These are phyloP conservation scores for Erodium trifolium DNA, from an alignment of 441 rosid genomes.

Conservation along the genomic window DNA sequence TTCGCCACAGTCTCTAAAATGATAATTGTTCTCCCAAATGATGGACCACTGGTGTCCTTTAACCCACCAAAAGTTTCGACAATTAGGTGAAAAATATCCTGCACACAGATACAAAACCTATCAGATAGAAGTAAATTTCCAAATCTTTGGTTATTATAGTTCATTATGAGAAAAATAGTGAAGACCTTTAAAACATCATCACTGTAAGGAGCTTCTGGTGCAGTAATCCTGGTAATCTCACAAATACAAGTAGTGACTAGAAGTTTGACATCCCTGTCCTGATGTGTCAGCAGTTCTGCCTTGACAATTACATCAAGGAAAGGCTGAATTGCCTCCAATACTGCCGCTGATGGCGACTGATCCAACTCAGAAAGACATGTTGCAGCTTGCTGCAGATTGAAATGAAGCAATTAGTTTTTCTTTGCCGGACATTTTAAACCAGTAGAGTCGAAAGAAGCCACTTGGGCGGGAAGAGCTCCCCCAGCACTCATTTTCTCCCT, in stretches of 20 bases:
- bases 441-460: too few relatives aligned
- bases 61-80: slow-evolving; percentile 62
- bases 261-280: slow-evolving; percentile 92
- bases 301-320: slow-evolving; percentile 72
- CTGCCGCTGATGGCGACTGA: slow-evolving; percentile 67
- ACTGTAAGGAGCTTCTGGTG: slow-evolving; percentile 94
- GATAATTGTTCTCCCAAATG: slow-evolving; percentile 63
- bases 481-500: too few relatives aligned
- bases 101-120: slow-evolving; percentile 18
- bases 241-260: slow-evolving; percentile 93
- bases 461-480: too few relatives aligned
- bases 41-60: slow-evolving; percentile 55
- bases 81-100: slow-evolving; percentile 65
- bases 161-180: background rate
- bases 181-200: slow-evolving; percentile 84
- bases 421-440: too few relatives aligned
- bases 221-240: slow-evolving; percentile 95
- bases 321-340: slow-evolving; percentile 72
- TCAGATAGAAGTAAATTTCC: background rate
- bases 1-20: slow-evolving; percentile 71
- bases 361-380: slow-evolving; percentile 79
- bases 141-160: background rate
- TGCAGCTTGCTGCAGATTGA: slow-evolving; percentile 74
- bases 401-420: slow-evolving; percentile 10
- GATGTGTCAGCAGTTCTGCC: slow-evolving; percentile 83